A percentile compares a stretch with the other conserved stretches of the same genome.
phyloP scores from a whole-genome alignment of 2,329 filamentous ascomycete genomes.

The Colletotrichum sp. region DNA sequence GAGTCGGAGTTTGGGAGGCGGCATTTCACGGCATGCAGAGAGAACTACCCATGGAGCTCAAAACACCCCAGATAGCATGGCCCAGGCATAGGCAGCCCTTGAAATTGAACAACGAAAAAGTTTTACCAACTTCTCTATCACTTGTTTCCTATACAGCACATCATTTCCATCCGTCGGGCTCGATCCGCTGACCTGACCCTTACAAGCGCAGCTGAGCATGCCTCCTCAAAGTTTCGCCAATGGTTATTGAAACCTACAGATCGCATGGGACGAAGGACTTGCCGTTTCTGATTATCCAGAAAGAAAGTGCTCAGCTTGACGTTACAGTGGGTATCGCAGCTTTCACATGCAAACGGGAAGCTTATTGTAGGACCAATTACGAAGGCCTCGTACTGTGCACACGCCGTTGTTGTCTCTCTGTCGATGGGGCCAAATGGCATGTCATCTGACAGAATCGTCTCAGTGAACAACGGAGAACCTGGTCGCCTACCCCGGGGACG shows the following conservation, averaged over 20 bases:
- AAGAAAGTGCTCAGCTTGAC: neutral
- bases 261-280: neutral
- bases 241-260: neutral
- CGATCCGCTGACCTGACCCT: neutral
- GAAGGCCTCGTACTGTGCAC: neutral
- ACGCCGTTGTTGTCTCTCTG: neutral
- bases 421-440: neutral
- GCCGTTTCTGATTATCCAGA: neutral
- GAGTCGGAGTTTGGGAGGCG: neutral
- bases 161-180: neutral
- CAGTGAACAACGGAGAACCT: neutral
- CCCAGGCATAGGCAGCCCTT: neutral
- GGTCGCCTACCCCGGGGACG: neutral
- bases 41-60: neutral
- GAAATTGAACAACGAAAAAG: neutral
- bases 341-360: neutral
- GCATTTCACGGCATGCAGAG: neutral
- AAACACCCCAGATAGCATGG: neutral
- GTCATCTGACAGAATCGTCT: neutral
- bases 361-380: neutral
- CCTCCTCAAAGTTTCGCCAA: neutral
- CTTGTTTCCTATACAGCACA: too few relatives aligned
- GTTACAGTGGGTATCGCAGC: neutral
- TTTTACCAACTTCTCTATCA: too few relatives aligned
- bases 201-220: neutral